phyloP scores from a whole-genome alignment of 129 eudicot genomes.

The Glebionis coronaria region DNA sequence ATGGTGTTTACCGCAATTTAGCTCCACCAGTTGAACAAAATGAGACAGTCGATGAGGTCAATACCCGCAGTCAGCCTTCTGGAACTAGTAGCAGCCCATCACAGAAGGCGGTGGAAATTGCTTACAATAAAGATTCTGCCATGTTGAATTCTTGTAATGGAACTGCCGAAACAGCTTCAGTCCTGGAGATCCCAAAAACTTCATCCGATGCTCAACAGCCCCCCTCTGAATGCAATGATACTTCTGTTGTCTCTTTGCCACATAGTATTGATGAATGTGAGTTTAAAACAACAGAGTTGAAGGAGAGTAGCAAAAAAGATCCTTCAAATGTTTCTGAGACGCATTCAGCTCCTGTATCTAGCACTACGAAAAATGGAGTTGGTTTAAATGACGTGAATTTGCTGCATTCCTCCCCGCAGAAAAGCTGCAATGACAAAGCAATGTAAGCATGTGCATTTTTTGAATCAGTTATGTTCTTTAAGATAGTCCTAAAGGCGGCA shows the following conservation, averaged over 20 bases:
- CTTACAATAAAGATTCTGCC: conserved; percentile 20
- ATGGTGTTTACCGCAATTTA: conserved; percentile 23
- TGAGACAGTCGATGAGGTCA: conserved; percentile 20
- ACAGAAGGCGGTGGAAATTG: conserved; percentile 25
- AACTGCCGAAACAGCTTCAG: conserved; percentile 20
- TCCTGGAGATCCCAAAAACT: conserved; percentile 29
- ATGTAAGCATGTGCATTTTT: conserved; percentile 43
- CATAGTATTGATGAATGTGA: conserved; percentile 24
- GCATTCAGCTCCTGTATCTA: conserved; percentile 28
- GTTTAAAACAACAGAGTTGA: conserved; percentile 24
- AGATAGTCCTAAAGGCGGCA: neutral
- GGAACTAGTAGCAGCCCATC: conserved; percentile 16
- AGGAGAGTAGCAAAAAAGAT: conserved; percentile 29
- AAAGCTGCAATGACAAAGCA: conserved; percentile 31
- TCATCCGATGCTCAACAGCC: conserved; percentile 21
- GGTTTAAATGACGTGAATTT: conserved; percentile 29
- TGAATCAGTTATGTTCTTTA: neutral
- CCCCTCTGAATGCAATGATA: conserved; percentile 22
- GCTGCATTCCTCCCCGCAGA: conserved; percentile 26
- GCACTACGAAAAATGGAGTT: conserved; percentile 28
- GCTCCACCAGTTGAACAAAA: conserved; percentile 22
- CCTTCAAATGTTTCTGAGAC: conserved; percentile 21
- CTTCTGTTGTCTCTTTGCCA: conserved; percentile 11
- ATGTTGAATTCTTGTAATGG: conserved; percentile 20
- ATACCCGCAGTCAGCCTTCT: conserved; percentile 20